phyloP scores from a whole-genome alignment of 1,284 basidiomycete species.

The Heterobasidion occidentale region DNA sequence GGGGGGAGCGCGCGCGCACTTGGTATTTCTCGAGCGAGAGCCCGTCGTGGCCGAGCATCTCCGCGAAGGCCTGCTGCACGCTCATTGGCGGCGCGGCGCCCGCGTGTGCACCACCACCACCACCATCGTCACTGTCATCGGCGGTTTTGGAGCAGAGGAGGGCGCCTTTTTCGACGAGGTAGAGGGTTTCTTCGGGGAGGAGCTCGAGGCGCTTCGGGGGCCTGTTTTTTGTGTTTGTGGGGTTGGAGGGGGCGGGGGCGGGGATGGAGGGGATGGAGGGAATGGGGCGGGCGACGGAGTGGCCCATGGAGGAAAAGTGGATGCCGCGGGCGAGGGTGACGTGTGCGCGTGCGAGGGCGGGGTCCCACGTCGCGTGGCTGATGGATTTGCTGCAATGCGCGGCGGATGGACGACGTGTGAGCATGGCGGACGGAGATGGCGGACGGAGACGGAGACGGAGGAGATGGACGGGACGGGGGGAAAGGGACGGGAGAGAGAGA shows the following conservation, averaged over 20 bases:
- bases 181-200: constrained; percentile 90
- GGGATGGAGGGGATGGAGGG: constrained; percentile 4
- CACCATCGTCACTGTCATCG: constrained; percentile 17
- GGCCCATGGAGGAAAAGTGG: constrained; percentile 73
- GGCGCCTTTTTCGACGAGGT: constrained; percentile 84
- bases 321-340: constrained; percentile 70
- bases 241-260: constrained; percentile 7
- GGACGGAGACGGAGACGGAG: too few relatives aligned
- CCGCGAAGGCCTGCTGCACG: constrained; percentile 83
- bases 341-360: constrained; percentile 53
- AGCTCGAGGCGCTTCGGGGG: constrained; percentile 67
- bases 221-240: constrained; percentile 24
- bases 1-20: constrained; percentile 37
- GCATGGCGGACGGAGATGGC: too few relatives aligned
- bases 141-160: constrained; percentile 72
- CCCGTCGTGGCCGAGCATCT: constrained; percentile 75
- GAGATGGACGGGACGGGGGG: background rate
- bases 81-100: constrained; percentile 61
- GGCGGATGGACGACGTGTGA: constrained; percentile 4
- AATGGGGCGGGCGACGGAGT: constrained; percentile 45
- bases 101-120: constrained; percentile 36
- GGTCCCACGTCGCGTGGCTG: constrained; percentile 71
- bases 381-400: constrained; percentile 50
- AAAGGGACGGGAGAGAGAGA: background rate
- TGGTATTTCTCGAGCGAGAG: constrained; percentile 83